Evolutionary conservation across 2,329 filamentous ascomycete genomes (phyloP), one percentile per base, ranked within the genome.

Genomic region (Fusarium brachygibbosum): DNA sequence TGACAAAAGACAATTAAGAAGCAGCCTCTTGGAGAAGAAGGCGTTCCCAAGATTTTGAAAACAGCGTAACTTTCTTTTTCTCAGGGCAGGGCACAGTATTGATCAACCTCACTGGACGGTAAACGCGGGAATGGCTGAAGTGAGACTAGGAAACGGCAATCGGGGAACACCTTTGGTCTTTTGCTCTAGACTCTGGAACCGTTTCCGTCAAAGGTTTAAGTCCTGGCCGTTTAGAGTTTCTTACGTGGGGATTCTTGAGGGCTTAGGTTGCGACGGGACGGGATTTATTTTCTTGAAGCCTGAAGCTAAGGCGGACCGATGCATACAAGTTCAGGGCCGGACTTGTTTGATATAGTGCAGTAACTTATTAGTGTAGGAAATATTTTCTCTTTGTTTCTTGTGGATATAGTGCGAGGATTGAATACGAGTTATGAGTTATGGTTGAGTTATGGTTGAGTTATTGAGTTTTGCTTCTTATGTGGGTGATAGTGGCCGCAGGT

Each of bases 291-390:
- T 44, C 25, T 66, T 64, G 49, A 67, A 68, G 62, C 46, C 56
- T 60, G 66, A 63, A 70, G 63, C 68, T 70, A 71, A 57, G 11
- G 38, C 68, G 68, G 68, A 56, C 65, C 66, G 62, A 67, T 35
- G 58, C 56, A 46, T 58, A 52, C 40, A 44, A 61, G 45, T 51
- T 11, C 25, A 64, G 55, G 55, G 44, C 59, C 37, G 51, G 38
- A 55, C 68, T 69, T 16, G 57, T 58, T 70, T 70, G 51, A 49
- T 48, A 28, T 16, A 29, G 16, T 28, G 23, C 21, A 34, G 46
- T 34, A 21, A 40, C 37, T 8, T 21, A 19, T 41, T 23, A 50
- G 32, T 38, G 23, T 29, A 50, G 37, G 55, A n/a, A 29, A 38
- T 21, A 29, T 38, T 28, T 37, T 40, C 25, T 29, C n/a, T 45